These are phyloP conservation scores for Mycena polygramma DNA, from an alignment of 768 basidiomycete species.

Conservation along the genomic window DNA sequence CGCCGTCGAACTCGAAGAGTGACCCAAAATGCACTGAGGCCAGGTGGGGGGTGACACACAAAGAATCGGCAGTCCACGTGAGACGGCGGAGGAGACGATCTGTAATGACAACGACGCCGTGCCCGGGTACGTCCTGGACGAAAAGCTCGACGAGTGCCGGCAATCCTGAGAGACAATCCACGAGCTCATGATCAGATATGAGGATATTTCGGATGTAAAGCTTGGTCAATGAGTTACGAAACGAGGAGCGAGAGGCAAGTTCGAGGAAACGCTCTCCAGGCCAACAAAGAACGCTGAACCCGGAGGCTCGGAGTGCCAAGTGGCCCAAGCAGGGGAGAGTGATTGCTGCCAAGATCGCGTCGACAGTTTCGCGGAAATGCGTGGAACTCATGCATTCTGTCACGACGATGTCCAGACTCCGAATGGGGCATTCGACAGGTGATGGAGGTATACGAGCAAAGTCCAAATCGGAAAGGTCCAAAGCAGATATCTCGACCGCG, in stretches of 20 bases:
- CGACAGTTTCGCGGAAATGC: not conserved
- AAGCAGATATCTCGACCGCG: not conserved
- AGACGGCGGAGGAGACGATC: conserved; percentile 1
- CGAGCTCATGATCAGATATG: not conserved
- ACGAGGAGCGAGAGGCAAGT: not conserved
- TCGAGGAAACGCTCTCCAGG: not conserved
- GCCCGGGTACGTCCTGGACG: not conserved
- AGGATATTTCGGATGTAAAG: not conserved
- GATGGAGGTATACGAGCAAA: too few species aligned
- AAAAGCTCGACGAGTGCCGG: not conserved
- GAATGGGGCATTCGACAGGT: not conserved
- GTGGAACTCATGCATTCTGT: too few species aligned
- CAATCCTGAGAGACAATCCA: not conserved
- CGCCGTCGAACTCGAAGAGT: not conserved
- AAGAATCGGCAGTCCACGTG: not conserved
- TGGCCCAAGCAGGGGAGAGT: not conserved
- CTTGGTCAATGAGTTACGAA: not conserved
- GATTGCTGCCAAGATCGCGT: not conserved
- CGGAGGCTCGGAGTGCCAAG: not conserved
- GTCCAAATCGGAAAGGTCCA: not conserved
- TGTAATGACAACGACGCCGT: not conserved
- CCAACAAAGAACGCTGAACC: not conserved
- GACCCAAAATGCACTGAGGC: not conserved
- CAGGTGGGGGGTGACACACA: not conserved
- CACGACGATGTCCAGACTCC: not conserved